Percentiles rank a stretch among this genome's conserved stretches.
phyloP scores from a whole-genome alignment of 2,329 filamentous ascomycete genomes.

The Eutypa lata region DNA sequence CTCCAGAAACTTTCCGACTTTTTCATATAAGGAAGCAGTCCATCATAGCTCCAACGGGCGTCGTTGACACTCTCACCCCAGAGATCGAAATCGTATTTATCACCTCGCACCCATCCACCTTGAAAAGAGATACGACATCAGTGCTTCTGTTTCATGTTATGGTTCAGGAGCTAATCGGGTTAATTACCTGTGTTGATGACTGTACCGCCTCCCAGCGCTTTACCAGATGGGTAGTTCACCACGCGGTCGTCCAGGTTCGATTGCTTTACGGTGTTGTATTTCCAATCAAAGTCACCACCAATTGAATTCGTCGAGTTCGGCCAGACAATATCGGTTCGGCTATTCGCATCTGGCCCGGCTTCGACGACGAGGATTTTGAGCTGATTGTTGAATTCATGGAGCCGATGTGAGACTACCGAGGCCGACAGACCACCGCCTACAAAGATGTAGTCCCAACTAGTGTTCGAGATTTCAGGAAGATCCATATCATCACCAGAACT shows the following conservation, averaged over 20 bases:
- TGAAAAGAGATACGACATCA: neutral
- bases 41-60: constrained; percentile 34
- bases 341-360: constrained; percentile 25
- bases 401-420: constrained; percentile 12
- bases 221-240: constrained; percentile 21
- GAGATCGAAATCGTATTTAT: constrained; percentile 36
- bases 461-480: neutral
- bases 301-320: constrained; percentile 18
- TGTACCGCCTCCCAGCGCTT: constrained; percentile 34
- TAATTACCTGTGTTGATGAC: constrained; percentile 29
- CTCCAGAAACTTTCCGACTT: constrained; percentile 26
- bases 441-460: constrained; percentile 17
- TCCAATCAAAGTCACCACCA: constrained; percentile 26
- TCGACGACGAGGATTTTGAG: constrained; percentile 31
- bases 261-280: constrained; percentile 23
- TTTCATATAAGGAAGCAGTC: constrained; percentile 37
- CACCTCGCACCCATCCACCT: constrained; percentile 36
- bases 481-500: too few relatives aligned
- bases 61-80: constrained; percentile 36
- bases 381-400: constrained; percentile 4
- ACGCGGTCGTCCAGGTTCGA: constrained; percentile 15
- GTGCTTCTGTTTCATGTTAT: neutral
- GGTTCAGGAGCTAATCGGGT: neutral
- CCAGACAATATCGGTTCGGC: constrained; percentile 13
- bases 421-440: constrained; percentile 17